Base-by-base conservation (phyloP, 2,329 filamentous ascomycete genomes). In the Orbilia ellipsospora region DNA sequence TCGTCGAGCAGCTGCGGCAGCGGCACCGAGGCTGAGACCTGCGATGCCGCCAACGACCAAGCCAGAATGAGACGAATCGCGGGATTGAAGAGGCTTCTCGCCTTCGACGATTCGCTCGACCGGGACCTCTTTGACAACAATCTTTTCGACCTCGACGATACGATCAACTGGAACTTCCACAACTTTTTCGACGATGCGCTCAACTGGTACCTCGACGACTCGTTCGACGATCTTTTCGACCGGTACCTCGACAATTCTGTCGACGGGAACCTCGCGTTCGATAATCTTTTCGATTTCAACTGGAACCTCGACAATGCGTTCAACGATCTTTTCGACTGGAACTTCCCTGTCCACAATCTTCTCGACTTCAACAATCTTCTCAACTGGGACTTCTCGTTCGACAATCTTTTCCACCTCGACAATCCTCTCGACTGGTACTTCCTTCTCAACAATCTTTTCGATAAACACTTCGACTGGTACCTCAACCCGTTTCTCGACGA, bases 181-280 rank as follows among this genome's bases (percentile, higher is more conserved):
- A 5, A 56, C 44, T 7, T 51, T 73, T 31, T 70, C 55, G 61
- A 76, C 77, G n/a, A 69, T 60, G 12, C 57, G 45, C 6, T 73
- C 67, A 20, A 68, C 59, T 13, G 66, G 69, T 31, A 73, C 74
- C 59, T 70, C 75, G 51, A 78, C 36, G n/a, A 68, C 60, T 42
- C 60, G 59, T 26, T 68, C 54, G 31, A 36, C 31, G 23, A 23
- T 4, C 23, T 23, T 23, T 23, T 23, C 23, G 15, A 61, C 60
- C 2, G 45, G 45, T 7, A 23, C 12, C 13, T 65, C 61, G n/a
- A 65, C 50, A 31, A 56, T 44, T 16, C 12, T 52, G 10, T 57
- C 55, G 4, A 57, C 55, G 12, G 36, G n/a, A 26, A 40, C 20
- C 23, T 55, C 44, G 23, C 23, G 23, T 23, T 23, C 23, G 8